phyloP scores from a whole-genome alignment of 1,139 yeast species.

The Kurtzmaniella quercitrusa region DNA sequence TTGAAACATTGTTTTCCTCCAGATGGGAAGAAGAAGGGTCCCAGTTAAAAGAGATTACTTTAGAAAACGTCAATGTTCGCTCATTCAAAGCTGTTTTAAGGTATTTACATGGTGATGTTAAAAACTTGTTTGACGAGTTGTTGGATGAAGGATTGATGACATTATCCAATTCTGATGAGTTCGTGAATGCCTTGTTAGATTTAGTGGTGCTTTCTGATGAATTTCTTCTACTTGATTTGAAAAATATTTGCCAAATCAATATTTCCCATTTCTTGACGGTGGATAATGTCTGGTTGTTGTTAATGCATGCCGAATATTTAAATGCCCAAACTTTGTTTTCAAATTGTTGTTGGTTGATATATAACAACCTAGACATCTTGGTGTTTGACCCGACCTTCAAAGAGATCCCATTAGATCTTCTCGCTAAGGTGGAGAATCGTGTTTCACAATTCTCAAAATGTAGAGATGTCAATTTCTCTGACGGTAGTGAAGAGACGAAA shows the following conservation, averaged over 20 bases:
- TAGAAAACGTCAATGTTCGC: slow-evolving; percentile 37
- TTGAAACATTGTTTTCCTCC: slow-evolving; percentile 53
- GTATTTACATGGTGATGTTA: slow-evolving; percentile 56
- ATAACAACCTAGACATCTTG: slow-evolving; percentile 60
- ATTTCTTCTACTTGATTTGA: slow-evolving; percentile 54
- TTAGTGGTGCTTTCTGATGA: slow-evolving; percentile 64
- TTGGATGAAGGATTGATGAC: slow-evolving; percentile 16
- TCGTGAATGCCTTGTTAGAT: slow-evolving; percentile 54
- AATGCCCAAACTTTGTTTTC: slow-evolving; percentile 53
- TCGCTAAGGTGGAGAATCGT: slow-evolving; percentile 26
- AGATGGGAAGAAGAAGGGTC: slow-evolving; percentile 41
- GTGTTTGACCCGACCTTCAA: slow-evolving; percentile 45
- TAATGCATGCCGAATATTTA: slow-evolving; percentile 50
- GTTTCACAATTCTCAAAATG: slow-evolving; percentile 25
- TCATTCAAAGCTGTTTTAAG: slow-evolving; percentile 51
- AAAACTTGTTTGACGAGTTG: slow-evolving; percentile 39
- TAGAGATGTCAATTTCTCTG: slow-evolving; percentile 19
- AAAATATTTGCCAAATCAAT: slow-evolving; percentile 58
- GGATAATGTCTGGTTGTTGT: slow-evolving; percentile 57
- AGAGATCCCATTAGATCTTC: slow-evolving; percentile 24
- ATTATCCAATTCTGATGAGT: slow-evolving; percentile 30
- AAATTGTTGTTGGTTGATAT: slow-evolving; percentile 65
- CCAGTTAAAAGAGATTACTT: slow-evolving; percentile 24
- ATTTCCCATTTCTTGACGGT: slow-evolving; percentile 54
- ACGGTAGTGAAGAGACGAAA: slow-evolving; percentile 9